A percentile compares a stretch with the other conserved stretches of the same genome.
These are phyloP conservation scores for Synchytrium microbalum DNA, from an alignment of 371 early-diverging fungal species.

Conservation along the genomic window DNA sequence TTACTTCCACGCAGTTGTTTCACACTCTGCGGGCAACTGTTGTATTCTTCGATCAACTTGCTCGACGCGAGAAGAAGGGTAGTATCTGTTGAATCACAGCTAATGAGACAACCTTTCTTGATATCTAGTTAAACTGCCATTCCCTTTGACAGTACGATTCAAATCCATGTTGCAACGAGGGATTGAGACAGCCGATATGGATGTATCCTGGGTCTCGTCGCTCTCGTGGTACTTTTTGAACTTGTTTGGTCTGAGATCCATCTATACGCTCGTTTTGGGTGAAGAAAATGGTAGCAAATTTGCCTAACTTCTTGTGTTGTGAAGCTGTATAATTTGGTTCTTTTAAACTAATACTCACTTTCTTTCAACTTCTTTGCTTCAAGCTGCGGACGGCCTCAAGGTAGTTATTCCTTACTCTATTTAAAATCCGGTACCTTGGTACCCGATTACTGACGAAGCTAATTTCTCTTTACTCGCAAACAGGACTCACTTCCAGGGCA, in stretches of 20 bases:
- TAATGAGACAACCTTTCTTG: conserved; percentile 8
- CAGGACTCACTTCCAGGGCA: background rate
- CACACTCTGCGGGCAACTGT: background rate
- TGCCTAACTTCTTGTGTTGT: background rate
- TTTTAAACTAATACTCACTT: too few species aligned
- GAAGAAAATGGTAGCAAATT: conserved; percentile 64
- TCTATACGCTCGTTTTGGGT: conserved; percentile 86
- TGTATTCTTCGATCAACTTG: too few species aligned
- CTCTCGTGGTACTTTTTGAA: conserved; percentile 97
- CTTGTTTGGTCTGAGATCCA: conserved; percentile 87
- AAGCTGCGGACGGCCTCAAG: too few species aligned
- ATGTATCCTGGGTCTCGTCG: conserved; percentile 94
- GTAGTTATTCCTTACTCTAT: background rate
- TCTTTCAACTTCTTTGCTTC: too few species aligned
- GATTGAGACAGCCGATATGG: conserved; percentile 93
- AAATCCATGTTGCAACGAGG: conserved; percentile 96
- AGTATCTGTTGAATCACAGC: too few species aligned
- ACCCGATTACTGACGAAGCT: background rate
- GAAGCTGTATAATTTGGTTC: background rate
- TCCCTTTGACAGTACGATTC: conserved; percentile 91
- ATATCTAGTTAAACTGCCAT: conserved; percentile 78
- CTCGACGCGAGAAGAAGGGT: too few species aligned
- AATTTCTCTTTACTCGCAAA: background rate
- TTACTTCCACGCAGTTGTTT: conserved; percentile 10
- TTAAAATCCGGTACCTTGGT: background rate